Base-by-base conservation (phyloP, 2,329 filamentous ascomycete species). In the Rosellinia necatrix region DNA sequence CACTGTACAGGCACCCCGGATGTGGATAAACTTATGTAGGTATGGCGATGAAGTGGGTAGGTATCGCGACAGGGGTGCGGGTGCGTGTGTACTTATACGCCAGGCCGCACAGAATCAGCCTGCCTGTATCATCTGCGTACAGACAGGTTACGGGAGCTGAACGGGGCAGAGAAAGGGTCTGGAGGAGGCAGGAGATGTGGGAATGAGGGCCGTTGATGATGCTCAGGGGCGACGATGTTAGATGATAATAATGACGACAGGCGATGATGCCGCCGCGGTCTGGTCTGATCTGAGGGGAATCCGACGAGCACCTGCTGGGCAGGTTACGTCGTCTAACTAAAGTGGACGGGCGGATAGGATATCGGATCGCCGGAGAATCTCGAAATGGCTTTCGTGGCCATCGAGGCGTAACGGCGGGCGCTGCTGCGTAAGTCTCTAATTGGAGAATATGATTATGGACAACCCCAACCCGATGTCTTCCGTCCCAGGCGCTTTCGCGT, bases 331-430 rank as follows among this genome's bases (percentile, higher is more conserved):
- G 50, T 47, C 50, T 29, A 35, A 47, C 44, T 58, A 58, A 58
- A 49, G 55, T 58, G 50, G 50, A 41, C 42, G 46, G 40, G 35
- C 40, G 50, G 47, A 47, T 46, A 8, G 38, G 41, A 49, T 49
- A 44, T 58, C 44, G 55, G 50, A 54, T 49, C 40, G 38, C 46
- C 55, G 50, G 50, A 53, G 50, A 49, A 35, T 32, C 55, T 58
- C 29, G 40, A 54, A 44, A 34, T 43, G 40, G 25, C 49, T 49
- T 47, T 58, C 19, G 44, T 30, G 5, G 29, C 32, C 42, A 37
- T 52, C 48, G 29, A 50, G 15, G 34, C 27, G 48, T 29, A 38
- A 42, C 25, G 24, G 34, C 48, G 37, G 30, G 27, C 13, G 48
- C 10, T 37, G 32, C n/a, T n/a, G 19, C 5, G 8, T 37, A n/a